Conservation (phyloP, 2,329 filamentous ascomycete species). For the Exophiala oligosperma region DNA sequence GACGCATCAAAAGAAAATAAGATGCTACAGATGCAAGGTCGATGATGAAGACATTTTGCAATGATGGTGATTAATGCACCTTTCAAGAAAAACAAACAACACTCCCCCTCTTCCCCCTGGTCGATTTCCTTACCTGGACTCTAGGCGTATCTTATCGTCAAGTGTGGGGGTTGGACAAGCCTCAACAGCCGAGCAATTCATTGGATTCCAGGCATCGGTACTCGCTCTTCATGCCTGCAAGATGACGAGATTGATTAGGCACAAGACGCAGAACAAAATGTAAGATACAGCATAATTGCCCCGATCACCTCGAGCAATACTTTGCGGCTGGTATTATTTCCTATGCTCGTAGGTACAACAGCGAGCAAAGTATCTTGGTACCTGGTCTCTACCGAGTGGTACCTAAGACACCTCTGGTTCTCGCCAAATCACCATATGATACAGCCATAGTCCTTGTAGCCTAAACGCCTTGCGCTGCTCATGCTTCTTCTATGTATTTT, state of each 20-base stretch:
- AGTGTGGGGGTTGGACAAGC: slow-evolving; percentile 9
- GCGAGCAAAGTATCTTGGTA: slow-evolving; percentile 3
- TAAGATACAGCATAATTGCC: too few species aligned
- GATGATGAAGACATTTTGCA: not conserved
- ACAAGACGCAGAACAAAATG: too few species aligned
- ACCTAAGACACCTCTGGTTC: not conserved
- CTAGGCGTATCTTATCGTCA: slow-evolving; percentile 16
- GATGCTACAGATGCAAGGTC: not conserved
- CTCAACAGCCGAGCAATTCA: not conserved
- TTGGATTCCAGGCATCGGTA: not conserved
- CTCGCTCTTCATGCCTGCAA: not conserved
- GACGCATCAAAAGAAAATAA: not conserved
- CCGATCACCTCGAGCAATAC: not conserved
- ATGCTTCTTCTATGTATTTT: not conserved
- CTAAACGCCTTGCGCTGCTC: slow-evolving; percentile 15
- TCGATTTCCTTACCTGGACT: not conserved
- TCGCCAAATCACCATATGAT: not conserved
- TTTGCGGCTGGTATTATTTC: not conserved
- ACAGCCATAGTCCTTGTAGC: not conserved
- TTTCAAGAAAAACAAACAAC: not conserved
- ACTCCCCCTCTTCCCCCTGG: not conserved
- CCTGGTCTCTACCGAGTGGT: not conserved
- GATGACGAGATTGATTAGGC: not conserved
- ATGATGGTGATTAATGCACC: too few species aligned
- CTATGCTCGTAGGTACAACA: not conserved